Evolutionary conservation across 495 filamentous ascomycete genomes (phyloP).

Genomic region (Apiosordaria backusii): DNA sequence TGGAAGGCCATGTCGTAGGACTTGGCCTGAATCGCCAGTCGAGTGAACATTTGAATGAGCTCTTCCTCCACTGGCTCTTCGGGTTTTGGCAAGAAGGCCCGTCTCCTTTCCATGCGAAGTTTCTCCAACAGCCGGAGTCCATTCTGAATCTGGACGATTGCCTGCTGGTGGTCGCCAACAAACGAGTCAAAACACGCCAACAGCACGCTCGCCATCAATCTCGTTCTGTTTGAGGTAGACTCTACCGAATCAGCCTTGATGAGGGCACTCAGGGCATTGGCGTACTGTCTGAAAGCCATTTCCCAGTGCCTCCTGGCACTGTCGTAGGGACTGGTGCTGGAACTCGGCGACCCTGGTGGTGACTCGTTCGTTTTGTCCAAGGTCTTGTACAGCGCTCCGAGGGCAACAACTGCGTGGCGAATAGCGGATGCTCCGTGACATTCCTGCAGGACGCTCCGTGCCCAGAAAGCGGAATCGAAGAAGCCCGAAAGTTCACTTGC

Average conservation of each 20-base stretch:
- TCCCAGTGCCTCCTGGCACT: constrained; percentile 41
- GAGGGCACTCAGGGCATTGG: constrained; percentile 40
- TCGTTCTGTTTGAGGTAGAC: constrained; percentile 38
- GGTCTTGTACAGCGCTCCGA: constrained; percentile 61
- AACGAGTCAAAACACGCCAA: constrained; percentile 52
- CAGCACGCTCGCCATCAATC: constrained; percentile 48
- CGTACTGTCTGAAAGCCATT: constrained; percentile 45
- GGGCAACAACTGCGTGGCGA: constrained; percentile 61
- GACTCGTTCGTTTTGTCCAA: constrained; percentile 52
- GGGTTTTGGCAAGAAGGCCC: constrained; percentile 36
- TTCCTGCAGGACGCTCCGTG: constrained; percentile 53
- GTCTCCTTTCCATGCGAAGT: constrained; percentile 39
- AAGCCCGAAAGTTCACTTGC: constrained; percentile 58
- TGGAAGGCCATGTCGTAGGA: constrained; percentile 60
- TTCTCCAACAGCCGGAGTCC: constrained; percentile 45
- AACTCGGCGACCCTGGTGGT: constrained; percentile 40
- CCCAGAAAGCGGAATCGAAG: constrained; percentile 63
- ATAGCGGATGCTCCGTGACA: constrained; percentile 59
- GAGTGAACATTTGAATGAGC: constrained; percentile 55
- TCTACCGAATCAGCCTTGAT: constrained; percentile 31
- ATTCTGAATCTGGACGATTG: constrained; percentile 44
- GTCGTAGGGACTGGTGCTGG: constrained; percentile 29
- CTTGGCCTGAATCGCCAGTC: constrained; percentile 56
- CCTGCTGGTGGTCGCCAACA: constrained; percentile 48
- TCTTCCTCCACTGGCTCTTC: constrained; percentile 53